Evolutionary conservation across 306 rosid species (phyloP).

Genomic region (Gillenia trifoliata): DNA sequence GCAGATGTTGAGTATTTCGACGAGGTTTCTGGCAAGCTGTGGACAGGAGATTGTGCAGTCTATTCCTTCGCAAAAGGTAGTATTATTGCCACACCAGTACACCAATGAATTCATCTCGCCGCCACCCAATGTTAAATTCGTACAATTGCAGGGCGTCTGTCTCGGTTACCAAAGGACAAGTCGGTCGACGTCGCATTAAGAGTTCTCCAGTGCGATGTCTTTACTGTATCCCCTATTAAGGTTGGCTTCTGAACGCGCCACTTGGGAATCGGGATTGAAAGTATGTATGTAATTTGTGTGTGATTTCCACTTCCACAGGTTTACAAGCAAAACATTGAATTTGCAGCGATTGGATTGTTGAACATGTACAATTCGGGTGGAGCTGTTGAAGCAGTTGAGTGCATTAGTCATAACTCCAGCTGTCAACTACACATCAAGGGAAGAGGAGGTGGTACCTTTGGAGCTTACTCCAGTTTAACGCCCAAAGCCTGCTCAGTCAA

Average conservation of each 20-base stretch:
- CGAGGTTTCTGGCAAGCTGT: constrained; percentile 28
- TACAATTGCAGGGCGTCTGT: constrained; percentile 22
- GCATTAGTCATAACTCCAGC: constrained; percentile 3
- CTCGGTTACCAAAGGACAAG: constrained; percentile 26
- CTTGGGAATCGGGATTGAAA: too few species aligned
- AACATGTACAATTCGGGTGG: constrained; percentile 45
- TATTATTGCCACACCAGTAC: not conserved
- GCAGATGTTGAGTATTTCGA: constrained; percentile 35
- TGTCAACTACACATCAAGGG: constrained; percentile 26
- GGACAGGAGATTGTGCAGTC: constrained; percentile 40
- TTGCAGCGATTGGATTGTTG: constrained; percentile 37
- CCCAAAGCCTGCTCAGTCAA: constrained; percentile 31
- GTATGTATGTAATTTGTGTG: too few species aligned
- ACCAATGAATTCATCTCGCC: too few species aligned
- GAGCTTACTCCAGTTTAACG: constrained; percentile 34
- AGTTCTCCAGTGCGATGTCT: constrained; percentile 29
- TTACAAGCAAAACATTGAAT: constrained; percentile 20
- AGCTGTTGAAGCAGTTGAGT: constrained; percentile 30
- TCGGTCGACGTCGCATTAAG: constrained; percentile 19
- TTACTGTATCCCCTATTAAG: constrained; percentile 35
- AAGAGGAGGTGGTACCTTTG: constrained; percentile 31
- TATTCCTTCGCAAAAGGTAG: constrained; percentile 32
- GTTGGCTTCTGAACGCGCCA: too few species aligned
- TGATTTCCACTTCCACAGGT: constrained; percentile 5
- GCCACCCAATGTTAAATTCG: too few species aligned